These are phyloP conservation scores for Talaromyces sp. DNA, from an alignment of 2,329 filamentous ascomycete species.

Conservation along the genomic window DNA sequence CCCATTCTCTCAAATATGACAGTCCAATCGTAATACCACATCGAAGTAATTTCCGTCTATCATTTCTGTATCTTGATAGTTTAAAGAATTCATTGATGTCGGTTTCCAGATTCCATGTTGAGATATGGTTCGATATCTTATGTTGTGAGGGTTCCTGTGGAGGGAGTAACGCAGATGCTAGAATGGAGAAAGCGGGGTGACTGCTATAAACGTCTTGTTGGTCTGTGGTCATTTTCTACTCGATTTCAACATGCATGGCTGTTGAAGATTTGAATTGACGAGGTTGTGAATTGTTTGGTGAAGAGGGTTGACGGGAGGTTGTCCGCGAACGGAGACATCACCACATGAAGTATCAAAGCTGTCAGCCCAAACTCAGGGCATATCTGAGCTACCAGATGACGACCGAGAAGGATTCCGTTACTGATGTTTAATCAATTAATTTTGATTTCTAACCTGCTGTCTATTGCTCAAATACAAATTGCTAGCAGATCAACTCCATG, in stretches of 20 bases:
- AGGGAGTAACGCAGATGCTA: conserved; percentile 33
- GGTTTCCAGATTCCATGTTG: conserved; percentile 29
- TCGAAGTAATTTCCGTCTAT: conserved; percentile 26
- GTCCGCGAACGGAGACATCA: background rate
- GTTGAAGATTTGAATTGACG: too few relatives aligned
- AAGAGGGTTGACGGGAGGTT: background rate
- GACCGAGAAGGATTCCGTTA: background rate
- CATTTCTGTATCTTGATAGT: conserved; percentile 23
- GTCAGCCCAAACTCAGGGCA: too few relatives aligned
- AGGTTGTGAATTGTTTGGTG: background rate
- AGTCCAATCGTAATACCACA: conserved; percentile 35
- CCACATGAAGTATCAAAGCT: too few relatives aligned
- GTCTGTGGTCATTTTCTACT: background rate
- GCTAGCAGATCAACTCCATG: background rate
- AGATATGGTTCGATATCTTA: background rate
- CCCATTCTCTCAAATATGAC: conserved; percentile 30
- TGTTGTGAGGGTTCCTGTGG: background rate
- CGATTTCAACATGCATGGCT: too few relatives aligned
- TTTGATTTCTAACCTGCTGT: background rate
- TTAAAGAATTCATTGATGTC: conserved; percentile 24
- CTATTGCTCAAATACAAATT: background rate
- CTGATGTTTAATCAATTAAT: background rate
- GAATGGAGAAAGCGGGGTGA: conserved; percentile 33
- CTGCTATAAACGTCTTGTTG: conserved; percentile 27
- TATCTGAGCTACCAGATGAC: background rate